Base-by-base conservation (phyloP, 2,329 filamentous ascomycete genomes). In the Ceratocystis colombiana region DNA sequence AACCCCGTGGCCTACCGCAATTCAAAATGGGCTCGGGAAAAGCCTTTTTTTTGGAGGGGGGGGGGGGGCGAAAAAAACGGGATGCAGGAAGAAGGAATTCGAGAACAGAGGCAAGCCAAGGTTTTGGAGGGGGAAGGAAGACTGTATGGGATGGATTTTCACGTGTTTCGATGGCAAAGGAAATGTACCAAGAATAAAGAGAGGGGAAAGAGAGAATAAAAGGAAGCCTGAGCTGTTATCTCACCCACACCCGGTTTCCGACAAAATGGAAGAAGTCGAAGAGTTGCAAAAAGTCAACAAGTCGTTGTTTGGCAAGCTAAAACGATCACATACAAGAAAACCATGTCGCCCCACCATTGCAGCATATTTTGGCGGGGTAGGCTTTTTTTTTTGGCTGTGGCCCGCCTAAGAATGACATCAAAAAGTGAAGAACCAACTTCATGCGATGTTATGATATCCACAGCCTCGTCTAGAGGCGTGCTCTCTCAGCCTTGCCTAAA, bases 321-420 rank as follows among this genome's bases (percentile, higher is more conserved):
- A 41, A 41, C 37, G 3, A 41, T 12, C 37, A 41, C 37, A 41
- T 41, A 41, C 37, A 41, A 30, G 59, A 62, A 62, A 62, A 30
- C 17, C 37, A 62, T 5, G n/a, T 12, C 37, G 37, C 37, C 61
- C 37, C 61, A 62, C 61, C 28, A 62, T 45, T 62, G 44, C 33
- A 46, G 12, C 25, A 6, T 17, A 17, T 55, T 57, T 57, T 57
- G 55, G 55, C 55, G 55, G 55, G 55, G 55, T 59, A 59, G 12
- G 10, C 28, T 28, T 28, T 28, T n/a, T 33, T 25, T 12, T 25
- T 12, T 37, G 28, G 33, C 53, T 17, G 28, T 37, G 33, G 37
- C 37, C 37, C 28, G 25, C 25, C 25, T 37, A 59, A 59, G 30
- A 59, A 59, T 59, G 55, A 59, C 55, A 59, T 59, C 55, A 59